Conservation (phyloP, 192 early-diverging fungal species). For the Backusella mclennaniae region DNA sequence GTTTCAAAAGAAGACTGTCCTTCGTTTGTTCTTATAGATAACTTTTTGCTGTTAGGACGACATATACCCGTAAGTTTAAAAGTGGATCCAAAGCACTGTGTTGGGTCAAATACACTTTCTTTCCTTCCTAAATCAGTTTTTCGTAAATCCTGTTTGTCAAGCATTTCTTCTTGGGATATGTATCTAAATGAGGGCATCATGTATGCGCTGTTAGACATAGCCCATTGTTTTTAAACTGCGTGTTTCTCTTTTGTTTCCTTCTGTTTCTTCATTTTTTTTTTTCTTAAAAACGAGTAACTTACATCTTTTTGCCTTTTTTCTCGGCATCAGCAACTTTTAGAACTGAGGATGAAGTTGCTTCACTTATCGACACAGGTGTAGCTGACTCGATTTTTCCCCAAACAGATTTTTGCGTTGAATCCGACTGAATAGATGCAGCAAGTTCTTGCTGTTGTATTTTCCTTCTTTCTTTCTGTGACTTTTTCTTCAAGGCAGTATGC, state of each 20-base stretch:
- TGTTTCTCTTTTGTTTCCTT: background rate
- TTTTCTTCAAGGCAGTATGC: slow-evolving; percentile 18
- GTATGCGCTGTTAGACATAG: background rate
- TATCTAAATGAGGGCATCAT: background rate
- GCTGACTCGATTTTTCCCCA: slow-evolving; percentile 31
- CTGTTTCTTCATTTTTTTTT: background rate
- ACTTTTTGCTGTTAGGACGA: background rate
- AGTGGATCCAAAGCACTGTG: background rate
- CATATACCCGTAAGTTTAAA: background rate
- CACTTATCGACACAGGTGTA: background rate
- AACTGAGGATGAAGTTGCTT: background rate
- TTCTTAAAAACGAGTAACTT: background rate
- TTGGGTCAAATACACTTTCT: background rate
- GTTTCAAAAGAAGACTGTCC: slow-evolving; percentile 9
- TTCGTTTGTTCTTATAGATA: too few relatives aligned
- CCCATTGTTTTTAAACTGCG: background rate
- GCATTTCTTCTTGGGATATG: background rate
- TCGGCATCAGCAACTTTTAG: background rate
- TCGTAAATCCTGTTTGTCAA: background rate
- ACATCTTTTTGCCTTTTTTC: slow-evolving; percentile 26
- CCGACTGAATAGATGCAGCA: background rate
- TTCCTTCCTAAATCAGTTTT: background rate
- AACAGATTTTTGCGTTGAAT: slow-evolving; percentile 24
- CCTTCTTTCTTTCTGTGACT: slow-evolving; percentile 31
- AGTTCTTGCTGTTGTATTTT: slow-evolving; percentile 24